Base-by-base conservation (phyloP, 768 basidiomycete genomes). In the Filobasidium wieringae region DNA sequence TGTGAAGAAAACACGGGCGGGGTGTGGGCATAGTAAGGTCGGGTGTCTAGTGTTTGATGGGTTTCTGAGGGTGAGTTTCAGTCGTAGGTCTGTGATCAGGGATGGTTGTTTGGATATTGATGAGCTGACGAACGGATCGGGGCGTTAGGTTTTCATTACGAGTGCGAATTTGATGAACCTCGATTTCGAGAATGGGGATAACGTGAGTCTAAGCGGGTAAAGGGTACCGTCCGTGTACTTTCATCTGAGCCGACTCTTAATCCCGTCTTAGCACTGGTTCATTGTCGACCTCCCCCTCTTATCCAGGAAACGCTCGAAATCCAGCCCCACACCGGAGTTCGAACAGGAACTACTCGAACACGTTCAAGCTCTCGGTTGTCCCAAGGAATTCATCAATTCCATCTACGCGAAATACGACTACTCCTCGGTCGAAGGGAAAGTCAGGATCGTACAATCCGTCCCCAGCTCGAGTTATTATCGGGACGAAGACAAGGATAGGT, bases 311-410 rank as follows among this genome's bases (percentile, higher is more conserved):
- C 57, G 57, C 2, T 39, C 37, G 22, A 30, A 43, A 14, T 36
- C 24, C 15, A 27, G 40, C 8, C 49, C 40, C 9, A 22, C 22
- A 15, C 49, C 55, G 5, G 55, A 56, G 39, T 61, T 61, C 40
- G 55, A 61, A 51, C 49, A 53, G 45, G 55, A 61, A 12, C 53
- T 61, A 19, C 34, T 61, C 41, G 55, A 56, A 33, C 60, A 61
- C 41, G 47, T 51, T n/a, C 39, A 24, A 0, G 40, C 51, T 11
- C 51, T 61, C 15, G 60, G 60, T 15, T 54, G 54, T 39, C 60
- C 60, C 27, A 26, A 51, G 14, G 14, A 51, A 3, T 40, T 61
- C 22, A 40, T 61, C 40, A 57, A 61, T 17, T 39, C 34, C n/a
- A 26, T 61, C 4, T 61, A 40, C 34, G 34, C 34, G 11, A 39